These are phyloP conservation scores for Castanea mollissima DNA, from an alignment of 306 rosid genomes.

Conservation along the genomic window DNA sequence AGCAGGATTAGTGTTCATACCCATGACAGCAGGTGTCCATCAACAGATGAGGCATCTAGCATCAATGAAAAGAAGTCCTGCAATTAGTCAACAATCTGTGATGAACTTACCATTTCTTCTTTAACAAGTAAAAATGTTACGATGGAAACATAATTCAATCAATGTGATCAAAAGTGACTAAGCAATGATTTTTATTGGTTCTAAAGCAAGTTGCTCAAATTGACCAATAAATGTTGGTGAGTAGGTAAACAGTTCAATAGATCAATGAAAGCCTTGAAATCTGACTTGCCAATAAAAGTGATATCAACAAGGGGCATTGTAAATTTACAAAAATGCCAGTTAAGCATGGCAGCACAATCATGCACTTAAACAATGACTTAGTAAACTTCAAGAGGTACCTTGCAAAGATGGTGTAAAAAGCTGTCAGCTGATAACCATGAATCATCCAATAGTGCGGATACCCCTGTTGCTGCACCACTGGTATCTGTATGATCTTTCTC, in stretches of 20 bases:
- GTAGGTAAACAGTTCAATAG: neutral
- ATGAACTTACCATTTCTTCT: neutral
- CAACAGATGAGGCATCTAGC: conserved; percentile 66
- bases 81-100: conserved; percentile 18
- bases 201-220: neutral
- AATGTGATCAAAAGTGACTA: conserved; percentile 2
- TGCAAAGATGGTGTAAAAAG: conserved; percentile 70
- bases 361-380: neutral
- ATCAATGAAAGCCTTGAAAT: neutral
- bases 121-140: neutral
- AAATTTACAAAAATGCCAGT: neutral
- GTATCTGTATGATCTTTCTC: conserved; percentile 44
- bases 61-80: conserved; percentile 76
- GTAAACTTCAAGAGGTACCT: conserved; percentile 41
- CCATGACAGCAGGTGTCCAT: conserved; percentile 88
- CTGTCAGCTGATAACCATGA: conserved; percentile 75
- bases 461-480: conserved; percentile 23
- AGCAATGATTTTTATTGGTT: neutral
- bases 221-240: neutral
- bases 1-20: conserved; percentile 41
- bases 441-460: conserved; percentile 57
- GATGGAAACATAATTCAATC: neutral
- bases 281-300: neutral
- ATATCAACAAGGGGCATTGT: neutral
- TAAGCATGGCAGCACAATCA: conserved; percentile 3